These are phyloP conservation scores for Fusarium heterosporum DNA, from an alignment of 2,329 filamentous ascomycete genomes.

Conservation along the genomic window DNA sequence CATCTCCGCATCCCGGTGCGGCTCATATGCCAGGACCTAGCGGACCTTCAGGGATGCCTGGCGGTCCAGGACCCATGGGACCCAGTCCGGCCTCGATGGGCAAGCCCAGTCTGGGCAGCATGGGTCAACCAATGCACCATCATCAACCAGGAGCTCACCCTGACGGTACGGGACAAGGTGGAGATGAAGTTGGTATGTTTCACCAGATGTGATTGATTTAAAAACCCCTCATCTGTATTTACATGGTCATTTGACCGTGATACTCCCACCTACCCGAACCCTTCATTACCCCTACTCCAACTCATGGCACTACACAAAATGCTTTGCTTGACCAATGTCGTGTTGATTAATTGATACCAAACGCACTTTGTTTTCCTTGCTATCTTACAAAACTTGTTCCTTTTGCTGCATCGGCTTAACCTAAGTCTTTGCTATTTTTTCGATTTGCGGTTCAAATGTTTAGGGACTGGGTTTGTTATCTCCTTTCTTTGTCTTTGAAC, in stretches of 20 bases:
- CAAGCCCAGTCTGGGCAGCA: constrained; percentile 73
- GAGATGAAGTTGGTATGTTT: constrained; percentile 98
- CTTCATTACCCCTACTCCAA: constrained; percentile 22
- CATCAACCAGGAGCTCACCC: constrained; percentile 60
- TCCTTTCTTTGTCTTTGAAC: constrained; percentile 38
- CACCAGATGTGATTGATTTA: constrained; percentile 81
- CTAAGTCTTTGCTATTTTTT: constrained; percentile 38
- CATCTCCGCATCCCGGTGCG: constrained; percentile 65
- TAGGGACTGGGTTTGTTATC: constrained; percentile 49
- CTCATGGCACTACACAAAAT: constrained; percentile 29
- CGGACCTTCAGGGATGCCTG: constrained; percentile 73
- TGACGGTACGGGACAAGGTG: constrained; percentile 70
- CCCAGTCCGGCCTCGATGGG: constrained; percentile 68
- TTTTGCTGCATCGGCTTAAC: constrained; percentile 43
- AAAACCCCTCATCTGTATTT: constrained; percentile 54
- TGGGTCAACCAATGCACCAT: constrained; percentile 78
- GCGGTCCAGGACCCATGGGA: constrained; percentile 71
- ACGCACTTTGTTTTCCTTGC: constrained; percentile 39
- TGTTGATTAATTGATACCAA: constrained; percentile 57
- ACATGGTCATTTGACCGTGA: constrained; percentile 42
- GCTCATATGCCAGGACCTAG: constrained; percentile 76
- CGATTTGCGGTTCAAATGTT: constrained; percentile 28
- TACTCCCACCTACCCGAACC: constrained; percentile 32
- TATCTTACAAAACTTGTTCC: constrained; percentile 39
- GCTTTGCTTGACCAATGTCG: constrained; percentile 46